These are phyloP conservation scores for Hyaloperonospora arabidopsidis DNA, from an alignment of 352 stramenopile genomes.

Conservation along the genomic window DNA sequence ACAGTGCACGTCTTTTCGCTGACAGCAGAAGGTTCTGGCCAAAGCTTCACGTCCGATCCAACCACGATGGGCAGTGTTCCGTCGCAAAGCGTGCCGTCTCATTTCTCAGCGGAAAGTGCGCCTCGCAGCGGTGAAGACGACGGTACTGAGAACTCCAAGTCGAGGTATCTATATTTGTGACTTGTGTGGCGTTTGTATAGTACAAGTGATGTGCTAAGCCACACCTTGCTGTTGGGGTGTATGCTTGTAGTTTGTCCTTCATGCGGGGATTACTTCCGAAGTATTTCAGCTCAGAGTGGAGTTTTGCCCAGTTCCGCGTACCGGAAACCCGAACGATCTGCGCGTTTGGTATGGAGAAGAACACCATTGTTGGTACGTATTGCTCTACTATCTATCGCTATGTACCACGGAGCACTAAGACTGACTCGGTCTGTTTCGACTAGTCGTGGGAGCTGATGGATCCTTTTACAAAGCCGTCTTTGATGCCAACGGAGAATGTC, in stretches of 20 bases:
- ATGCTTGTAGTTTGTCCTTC: slow-evolving; percentile 64
- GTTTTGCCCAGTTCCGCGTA: slow-evolving; percentile 90
- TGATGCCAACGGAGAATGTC: slow-evolving; percentile 78
- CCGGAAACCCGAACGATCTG: slow-evolving; percentile 88
- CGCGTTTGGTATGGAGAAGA: slow-evolving; percentile 88
- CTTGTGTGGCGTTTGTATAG: neutral
- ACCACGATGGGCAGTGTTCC: slow-evolving; percentile 46
- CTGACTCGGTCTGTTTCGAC: slow-evolving; percentile 5
- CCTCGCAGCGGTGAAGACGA: slow-evolving; percentile 62
- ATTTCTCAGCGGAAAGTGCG: slow-evolving; percentile 39
- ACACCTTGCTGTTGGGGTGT: neutral
- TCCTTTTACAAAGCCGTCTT: slow-evolving; percentile 88
- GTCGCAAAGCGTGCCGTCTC: slow-evolving; percentile 31
- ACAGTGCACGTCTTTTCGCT: slow-evolving; percentile 94
- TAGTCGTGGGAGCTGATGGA: slow-evolving; percentile 79
- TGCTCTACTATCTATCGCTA: neutral
- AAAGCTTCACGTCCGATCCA: slow-evolving; percentile 47
- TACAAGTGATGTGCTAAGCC: neutral
- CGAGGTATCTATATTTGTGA: slow-evolving; percentile 33
- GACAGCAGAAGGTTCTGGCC: slow-evolving; percentile 56
- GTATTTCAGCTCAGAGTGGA: slow-evolving; percentile 93
- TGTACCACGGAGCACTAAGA: neutral
- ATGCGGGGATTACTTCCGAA: slow-evolving; percentile 87
- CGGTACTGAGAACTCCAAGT: slow-evolving; percentile 84
- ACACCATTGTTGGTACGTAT: slow-evolving; percentile 85